Evolutionary conservation across 2,329 filamentous ascomycete species (phyloP).

Genomic region (Curvularia sp.): DNA sequence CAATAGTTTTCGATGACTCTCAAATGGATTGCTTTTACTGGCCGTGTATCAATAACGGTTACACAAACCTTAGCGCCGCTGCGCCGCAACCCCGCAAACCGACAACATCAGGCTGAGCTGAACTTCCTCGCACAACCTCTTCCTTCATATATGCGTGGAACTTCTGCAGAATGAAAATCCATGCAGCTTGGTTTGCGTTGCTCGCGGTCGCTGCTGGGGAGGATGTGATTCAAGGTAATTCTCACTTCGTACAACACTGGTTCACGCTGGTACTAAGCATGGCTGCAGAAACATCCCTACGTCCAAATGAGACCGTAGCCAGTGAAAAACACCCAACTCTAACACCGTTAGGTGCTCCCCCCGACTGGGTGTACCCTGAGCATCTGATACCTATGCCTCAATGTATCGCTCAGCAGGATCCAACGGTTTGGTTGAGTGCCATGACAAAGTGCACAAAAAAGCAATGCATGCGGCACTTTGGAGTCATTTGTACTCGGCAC

Average conservation of each 20-base stretch:
- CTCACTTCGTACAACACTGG: background rate
- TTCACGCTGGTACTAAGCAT: background rate
- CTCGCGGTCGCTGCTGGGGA: background rate
- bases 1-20: too few species aligned
- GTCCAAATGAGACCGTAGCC: background rate
- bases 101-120: background rate
- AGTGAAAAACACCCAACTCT: background rate
- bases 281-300: background rate
- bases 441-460: constrained; percentile 44
- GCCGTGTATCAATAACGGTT: background rate
- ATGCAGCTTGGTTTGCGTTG: background rate
- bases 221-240: background rate
- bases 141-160: background rate
- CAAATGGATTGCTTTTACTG: background rate
- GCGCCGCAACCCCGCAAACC: background rate
- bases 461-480: constrained; percentile 43
- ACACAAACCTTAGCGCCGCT: background rate
- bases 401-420: constrained; percentile 48
- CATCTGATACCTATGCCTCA: constrained; percentile 46
- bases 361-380: constrained; percentile 48
- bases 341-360: background rate
- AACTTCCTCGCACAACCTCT: background rate
- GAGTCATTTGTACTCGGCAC: constrained; percentile 43
- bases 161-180: background rate
- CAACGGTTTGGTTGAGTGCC: constrained; percentile 38